Percentiles rank a stretch among this genome's conserved stretches.
These are phyloP conservation scores for Polygonum aviculare DNA, from an alignment of 148 eudicot genomes.

Conservation along the genomic window DNA sequence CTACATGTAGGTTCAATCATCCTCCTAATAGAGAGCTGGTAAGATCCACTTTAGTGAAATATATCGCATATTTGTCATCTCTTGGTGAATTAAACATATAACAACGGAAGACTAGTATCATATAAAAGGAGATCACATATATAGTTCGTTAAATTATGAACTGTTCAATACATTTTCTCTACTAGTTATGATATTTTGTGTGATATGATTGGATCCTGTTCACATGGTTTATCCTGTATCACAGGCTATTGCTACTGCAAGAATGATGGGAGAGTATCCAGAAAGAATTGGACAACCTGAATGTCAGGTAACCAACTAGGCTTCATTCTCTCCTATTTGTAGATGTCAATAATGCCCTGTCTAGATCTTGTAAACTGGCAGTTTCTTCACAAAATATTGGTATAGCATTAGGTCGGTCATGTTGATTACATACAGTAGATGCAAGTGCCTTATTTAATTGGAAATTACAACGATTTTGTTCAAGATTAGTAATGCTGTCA, in stretches of 20 bases:
- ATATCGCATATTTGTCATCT: background rate
- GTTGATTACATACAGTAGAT: background rate
- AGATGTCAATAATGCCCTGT: background rate
- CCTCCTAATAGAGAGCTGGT: constrained; percentile 89
- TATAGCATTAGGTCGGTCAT: background rate
- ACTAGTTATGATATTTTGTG: no score
- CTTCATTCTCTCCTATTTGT: background rate
- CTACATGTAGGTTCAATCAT: constrained; percentile 86
- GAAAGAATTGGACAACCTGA: constrained; percentile 94
- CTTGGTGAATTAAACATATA: background rate
- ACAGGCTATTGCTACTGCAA: constrained; percentile 85
- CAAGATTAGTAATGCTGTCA: background rate
- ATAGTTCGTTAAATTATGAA: background rate
- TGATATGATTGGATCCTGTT: background rate
- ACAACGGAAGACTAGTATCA: background rate
- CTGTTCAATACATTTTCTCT: background rate
- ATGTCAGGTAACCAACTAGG: constrained; percentile 65
- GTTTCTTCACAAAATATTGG: background rate
- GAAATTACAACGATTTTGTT: background rate
- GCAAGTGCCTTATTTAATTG: background rate
- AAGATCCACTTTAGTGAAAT: constrained; percentile 13
- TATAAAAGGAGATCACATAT: background rate
- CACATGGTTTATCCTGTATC: constrained; percentile 5
- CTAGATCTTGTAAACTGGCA: background rate
- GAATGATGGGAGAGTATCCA: constrained; percentile 92